phyloP scores from a whole-genome alignment of 2,329 filamentous ascomycete genomes.

The Leptographium procerum region DNA sequence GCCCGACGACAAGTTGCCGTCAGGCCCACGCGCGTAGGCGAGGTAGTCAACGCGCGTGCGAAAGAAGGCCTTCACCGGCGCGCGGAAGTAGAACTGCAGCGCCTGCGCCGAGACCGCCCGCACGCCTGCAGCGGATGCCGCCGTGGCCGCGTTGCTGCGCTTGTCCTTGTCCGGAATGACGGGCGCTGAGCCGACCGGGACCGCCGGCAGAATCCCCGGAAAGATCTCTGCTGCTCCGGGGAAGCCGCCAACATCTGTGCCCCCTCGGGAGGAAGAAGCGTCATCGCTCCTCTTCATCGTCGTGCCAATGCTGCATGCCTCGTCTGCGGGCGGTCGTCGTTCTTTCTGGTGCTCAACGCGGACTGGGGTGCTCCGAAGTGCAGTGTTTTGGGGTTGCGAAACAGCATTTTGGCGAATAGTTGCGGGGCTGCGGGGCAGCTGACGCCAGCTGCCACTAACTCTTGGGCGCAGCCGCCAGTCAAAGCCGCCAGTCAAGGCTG shows the following conservation, averaged over 20 bases:
- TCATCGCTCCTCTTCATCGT: slow-evolving; percentile 12
- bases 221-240: slow-evolving; percentile 2
- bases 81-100: slow-evolving; percentile 83
- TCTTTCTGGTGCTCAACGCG: background rate
- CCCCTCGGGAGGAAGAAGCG: slow-evolving; percentile 1
- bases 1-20: slow-evolving; percentile 11
- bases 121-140: slow-evolving; percentile 75
- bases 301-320: slow-evolving; percentile 7
- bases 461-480: no score
- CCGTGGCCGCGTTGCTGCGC: slow-evolving; percentile 47
- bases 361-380: no score
- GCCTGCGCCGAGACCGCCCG: slow-evolving; percentile 74
- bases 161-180: slow-evolving; percentile 33
- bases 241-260: background rate
- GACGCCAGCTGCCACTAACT: background rate
- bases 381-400: background rate
- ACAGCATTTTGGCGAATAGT: background rate
- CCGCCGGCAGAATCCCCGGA: slow-evolving; percentile 31
- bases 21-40: slow-evolving; percentile 41
- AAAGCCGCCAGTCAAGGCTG: no score
- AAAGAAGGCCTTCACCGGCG: slow-evolving; percentile 88
- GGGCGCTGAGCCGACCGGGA: slow-evolving; percentile 22
- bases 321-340: background rate
- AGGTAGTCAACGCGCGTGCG: slow-evolving; percentile 78
- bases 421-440: background rate